These are phyloP conservation scores for Lablab purpureus DNA, from an alignment of 306 rosid species.

Conservation along the genomic window DNA sequence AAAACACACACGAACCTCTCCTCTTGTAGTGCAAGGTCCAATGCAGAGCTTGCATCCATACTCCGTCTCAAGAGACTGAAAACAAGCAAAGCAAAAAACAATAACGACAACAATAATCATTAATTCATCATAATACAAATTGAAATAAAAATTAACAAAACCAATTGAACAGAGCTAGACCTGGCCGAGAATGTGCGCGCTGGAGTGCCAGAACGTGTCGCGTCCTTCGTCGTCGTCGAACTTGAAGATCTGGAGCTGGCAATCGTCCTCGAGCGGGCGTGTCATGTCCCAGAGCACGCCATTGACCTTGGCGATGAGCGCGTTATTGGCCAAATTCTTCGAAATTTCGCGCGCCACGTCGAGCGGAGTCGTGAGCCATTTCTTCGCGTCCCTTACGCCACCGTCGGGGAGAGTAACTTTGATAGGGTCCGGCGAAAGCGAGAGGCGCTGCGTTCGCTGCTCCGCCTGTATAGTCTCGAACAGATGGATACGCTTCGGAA, in stretches of 20 bases:
- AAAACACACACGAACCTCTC: slow-evolving; percentile 67
- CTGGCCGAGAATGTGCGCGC: slow-evolving; percentile 98
- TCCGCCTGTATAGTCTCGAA: slow-evolving; percentile 65
- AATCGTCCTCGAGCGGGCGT: slow-evolving; percentile 80
- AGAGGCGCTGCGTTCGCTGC: slow-evolving; percentile 53
- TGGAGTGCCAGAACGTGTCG: slow-evolving; percentile 98
- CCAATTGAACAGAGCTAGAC: slow-evolving; percentile 27
- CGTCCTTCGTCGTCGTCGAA: slow-evolving; percentile 87
- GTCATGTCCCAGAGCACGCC: slow-evolving; percentile 91
- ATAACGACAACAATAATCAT: not conserved
- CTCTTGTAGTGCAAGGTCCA: slow-evolving; percentile 98
- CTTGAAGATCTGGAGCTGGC: slow-evolving; percentile 71
- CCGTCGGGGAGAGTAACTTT: slow-evolving; percentile 80
- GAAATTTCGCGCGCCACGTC: slow-evolving; percentile 84
- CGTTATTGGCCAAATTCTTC: slow-evolving; percentile 75
- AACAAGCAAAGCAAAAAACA: slow-evolving; percentile 9
- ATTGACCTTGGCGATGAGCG: slow-evolving; percentile 85
- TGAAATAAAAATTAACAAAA: not conserved
- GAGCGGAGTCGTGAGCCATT: slow-evolving; percentile 77
- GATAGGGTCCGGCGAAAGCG: slow-evolving; percentile 81
- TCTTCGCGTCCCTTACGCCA: slow-evolving; percentile 74
- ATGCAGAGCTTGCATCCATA: slow-evolving; percentile 98
- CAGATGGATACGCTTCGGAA: slow-evolving; percentile 70
- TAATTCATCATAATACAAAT: not conserved
- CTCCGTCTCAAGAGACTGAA: slow-evolving; percentile 79